A percentile compares a stretch with the other conserved stretches of the same genome.
Conservation (phyloP, 805 yeast species). For the Wickerhamomyces chaumierensis region DNA sequence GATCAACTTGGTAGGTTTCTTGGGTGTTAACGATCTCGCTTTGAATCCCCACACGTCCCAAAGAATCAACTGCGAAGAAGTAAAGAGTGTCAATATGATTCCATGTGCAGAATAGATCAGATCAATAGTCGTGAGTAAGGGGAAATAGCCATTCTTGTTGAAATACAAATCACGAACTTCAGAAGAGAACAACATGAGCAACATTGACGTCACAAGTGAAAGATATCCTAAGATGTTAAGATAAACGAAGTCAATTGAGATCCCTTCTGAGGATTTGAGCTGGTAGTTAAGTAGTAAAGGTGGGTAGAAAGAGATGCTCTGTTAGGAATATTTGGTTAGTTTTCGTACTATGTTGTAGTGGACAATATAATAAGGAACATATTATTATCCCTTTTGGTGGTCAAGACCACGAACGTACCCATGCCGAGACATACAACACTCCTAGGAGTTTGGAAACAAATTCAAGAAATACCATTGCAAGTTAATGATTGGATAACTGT, state of each 20-base stretch:
- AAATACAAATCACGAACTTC: conserved; percentile 22
- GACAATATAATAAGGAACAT: not conserved
- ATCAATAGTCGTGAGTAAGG: conserved; percentile 33
- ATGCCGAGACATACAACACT: conserved; percentile 26
- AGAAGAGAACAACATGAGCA: conserved; percentile 27
- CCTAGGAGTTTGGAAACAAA: conserved; percentile 21
- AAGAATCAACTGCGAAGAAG: conserved; percentile 27
- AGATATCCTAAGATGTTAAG: conserved; percentile 37
- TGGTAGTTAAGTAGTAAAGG: conserved; percentile 30
- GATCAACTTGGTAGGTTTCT: conserved; percentile 12
- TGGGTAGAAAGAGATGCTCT: conserved; percentile 42
- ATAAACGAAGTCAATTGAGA: conserved; percentile 36
- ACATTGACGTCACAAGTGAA: conserved; percentile 30
- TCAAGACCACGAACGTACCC: conserved; percentile 19
- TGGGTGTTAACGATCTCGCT: conserved; percentile 9
- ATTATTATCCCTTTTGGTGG: not conserved
- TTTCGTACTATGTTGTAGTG: not conserved
- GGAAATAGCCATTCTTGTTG: conserved; percentile 22
- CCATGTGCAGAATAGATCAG: conserved; percentile 39
- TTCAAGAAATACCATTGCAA: conserved; percentile 1
- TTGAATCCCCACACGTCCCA: conserved; percentile 16
- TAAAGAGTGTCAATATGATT: conserved; percentile 25
- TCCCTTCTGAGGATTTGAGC: conserved; percentile 32
- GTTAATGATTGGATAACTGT: too few species aligned
- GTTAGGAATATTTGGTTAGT: not conserved